Conservation (phyloP, 495 filamentous ascomycete species). For the Cryomyces minteri region DNA sequence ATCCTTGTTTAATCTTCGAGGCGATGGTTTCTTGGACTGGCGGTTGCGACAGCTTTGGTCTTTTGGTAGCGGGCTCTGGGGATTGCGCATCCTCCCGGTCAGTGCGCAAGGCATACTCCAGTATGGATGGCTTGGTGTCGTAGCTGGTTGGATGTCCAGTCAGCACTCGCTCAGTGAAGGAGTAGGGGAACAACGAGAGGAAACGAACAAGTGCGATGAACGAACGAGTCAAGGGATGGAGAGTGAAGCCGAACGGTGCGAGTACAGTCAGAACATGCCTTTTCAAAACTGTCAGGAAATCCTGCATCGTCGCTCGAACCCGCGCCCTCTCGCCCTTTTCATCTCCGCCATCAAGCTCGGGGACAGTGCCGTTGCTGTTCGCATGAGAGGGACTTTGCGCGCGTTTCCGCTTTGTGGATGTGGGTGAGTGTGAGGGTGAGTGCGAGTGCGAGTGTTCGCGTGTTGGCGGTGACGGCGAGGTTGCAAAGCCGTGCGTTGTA, state of each 20-base stretch:
- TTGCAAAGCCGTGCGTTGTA: background rate
- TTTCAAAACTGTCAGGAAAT: slow-evolving; percentile 11
- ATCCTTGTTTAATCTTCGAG: slow-evolving; percentile 2
- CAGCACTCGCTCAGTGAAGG: background rate
- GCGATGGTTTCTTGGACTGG: slow-evolving; percentile 2
- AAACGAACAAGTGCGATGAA: too few relatives aligned
- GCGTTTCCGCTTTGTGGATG: slow-evolving; percentile 14
- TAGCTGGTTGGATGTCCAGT: slow-evolving; percentile 7
- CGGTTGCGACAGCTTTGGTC: slow-evolving; percentile 13
- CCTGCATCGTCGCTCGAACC: slow-evolving; percentile 7
- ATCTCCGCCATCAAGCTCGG: background rate
- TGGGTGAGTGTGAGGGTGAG: too few relatives aligned
- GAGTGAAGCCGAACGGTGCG: background rate
- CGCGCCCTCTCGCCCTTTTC: background rate
- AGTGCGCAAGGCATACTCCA: slow-evolving; percentile 8
- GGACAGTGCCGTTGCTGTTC: slow-evolving; percentile 8
- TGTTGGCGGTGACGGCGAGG: slow-evolving; percentile 11
- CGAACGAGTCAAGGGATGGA: background rate
- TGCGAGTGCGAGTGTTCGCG: too few relatives aligned
- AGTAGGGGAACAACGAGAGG: too few relatives aligned
- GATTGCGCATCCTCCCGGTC: slow-evolving; percentile 1
- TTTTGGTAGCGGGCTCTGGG: slow-evolving; percentile 17
- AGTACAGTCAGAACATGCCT: slow-evolving; percentile 5
- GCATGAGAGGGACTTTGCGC: slow-evolving; percentile 5
- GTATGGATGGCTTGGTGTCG: slow-evolving; percentile 19